A percentile compares a stretch with the other conserved stretches of the same genome.
These are phyloP conservation scores for Kluyveromyces sp. DNA, from an alignment of 1,139 yeast genomes.

Conservation along the genomic window DNA sequence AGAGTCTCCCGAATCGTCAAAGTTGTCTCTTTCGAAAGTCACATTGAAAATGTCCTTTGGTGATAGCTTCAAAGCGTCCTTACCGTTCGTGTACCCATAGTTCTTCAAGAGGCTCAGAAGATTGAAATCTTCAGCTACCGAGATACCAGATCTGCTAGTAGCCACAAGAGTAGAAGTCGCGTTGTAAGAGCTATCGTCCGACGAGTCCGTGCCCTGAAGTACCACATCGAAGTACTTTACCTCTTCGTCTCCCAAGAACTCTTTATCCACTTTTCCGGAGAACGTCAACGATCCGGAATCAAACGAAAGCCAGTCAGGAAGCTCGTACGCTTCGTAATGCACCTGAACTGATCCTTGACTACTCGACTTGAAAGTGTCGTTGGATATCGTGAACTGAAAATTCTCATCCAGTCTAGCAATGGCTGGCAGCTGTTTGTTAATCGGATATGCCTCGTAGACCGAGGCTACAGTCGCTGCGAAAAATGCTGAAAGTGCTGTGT, in stretches of 20 bases:
- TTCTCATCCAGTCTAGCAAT: constrained; percentile 65
- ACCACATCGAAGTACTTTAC: constrained; percentile 35
- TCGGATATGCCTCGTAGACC: constrained; percentile 69
- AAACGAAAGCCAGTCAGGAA: constrained; percentile 76
- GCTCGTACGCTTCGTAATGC: constrained; percentile 45
- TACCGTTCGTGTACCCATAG: constrained; percentile 66
- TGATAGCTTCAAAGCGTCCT: constrained; percentile 60
- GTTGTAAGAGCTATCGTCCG: constrained; percentile 39
- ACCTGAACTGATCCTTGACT: constrained; percentile 38
- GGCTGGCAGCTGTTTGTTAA: constrained; percentile 76
- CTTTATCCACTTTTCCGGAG: constrained; percentile 57
- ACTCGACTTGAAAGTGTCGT: constrained; percentile 59
- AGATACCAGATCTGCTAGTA: constrained; percentile 48
- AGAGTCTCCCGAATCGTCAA: constrained; percentile 33
- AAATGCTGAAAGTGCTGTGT: background rate
- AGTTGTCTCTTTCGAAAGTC: constrained; percentile 53
- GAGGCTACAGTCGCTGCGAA: constrained; percentile 9
- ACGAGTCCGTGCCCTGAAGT: constrained; percentile 58
- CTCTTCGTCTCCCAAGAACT: constrained; percentile 39
- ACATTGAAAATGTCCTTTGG: constrained; percentile 64
- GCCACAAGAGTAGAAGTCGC: constrained; percentile 52
- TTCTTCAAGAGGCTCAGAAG: constrained; percentile 46
- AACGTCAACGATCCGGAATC: constrained; percentile 56
- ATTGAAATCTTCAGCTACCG: constrained; percentile 31
- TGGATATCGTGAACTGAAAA: constrained; percentile 64